Evolutionary conservation across 2,329 filamentous ascomycete species (phyloP), one percentile per base, ranked within the genome.

Genomic region (Aspergillus ruber): DNA sequence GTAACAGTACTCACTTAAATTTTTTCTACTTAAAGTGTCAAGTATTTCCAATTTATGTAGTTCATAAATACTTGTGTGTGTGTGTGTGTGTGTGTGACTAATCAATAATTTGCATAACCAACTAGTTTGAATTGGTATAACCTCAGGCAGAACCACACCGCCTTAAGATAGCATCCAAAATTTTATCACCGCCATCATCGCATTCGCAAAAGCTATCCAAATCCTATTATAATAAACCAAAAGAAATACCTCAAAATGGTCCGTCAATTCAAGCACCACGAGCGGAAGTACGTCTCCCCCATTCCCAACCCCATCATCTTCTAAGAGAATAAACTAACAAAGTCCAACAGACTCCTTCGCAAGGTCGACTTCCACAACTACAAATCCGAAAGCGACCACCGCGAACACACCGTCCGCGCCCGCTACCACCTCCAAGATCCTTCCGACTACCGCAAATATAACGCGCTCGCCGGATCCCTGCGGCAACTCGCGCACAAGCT

Each of bases 281-380:
- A 98, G 83, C 83, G 93, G 68, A 94, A 93, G 79, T 75, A 55
- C 44, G 61, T 60, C 42, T 27, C 33, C 32, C 20, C 46, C 27
- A 17, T 29, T 17, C 40, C 42, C 13, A 20, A 43, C 44, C 21
- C 33, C 49, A 6, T n/a, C 23, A 25, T 8, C 20, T 4, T 20
- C 46, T 50, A 52, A 23, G 25, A 33, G 17, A 13, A 32, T 27
- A 43, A 18, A n/a, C n/a, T n/a, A n/a, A n/a, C n/a, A n/a, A n/a
- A n/a, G n/a, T n/a, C n/a, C n/a, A n/a, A 12, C 50, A 76, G 73
- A 58, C 86, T 97, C 66, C 82, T 97, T 56, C 78, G 80, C 61
- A 91, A 91, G 66, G 90, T 93, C 71, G 90, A 98, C 74, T 95
- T 98, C 73, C 84, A 90, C 67, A 93, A 86, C 64, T 95, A 91